Percentiles rank a stretch among this genome's conserved stretches.
Evolutionary conservation across 2,329 filamentous ascomycete genomes (phyloP).

Genomic region (Sarocladium oryzae): DNA sequence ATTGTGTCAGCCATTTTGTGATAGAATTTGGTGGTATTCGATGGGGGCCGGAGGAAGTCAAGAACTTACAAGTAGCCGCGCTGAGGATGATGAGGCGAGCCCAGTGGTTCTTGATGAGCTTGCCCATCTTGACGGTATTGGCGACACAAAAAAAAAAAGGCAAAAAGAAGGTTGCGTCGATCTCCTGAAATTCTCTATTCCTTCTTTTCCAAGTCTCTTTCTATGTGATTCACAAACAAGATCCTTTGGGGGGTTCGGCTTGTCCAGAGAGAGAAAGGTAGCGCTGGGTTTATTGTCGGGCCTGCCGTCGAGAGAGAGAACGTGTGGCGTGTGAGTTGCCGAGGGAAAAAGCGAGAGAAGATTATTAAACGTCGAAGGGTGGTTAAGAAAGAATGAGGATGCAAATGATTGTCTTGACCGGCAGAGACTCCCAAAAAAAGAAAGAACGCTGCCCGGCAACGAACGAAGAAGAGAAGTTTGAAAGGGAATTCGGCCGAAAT

Average conservation of each 20-base stretch:
- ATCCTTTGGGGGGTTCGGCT: too few relatives aligned
- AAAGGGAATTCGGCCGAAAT: slow-evolving; percentile 8
- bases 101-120: slow-evolving; percentile 99
- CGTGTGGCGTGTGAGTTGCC: background rate
- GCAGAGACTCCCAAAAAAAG: slow-evolving; percentile 5
- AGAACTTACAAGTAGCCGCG: slow-evolving; percentile 64
- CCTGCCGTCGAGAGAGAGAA: background rate
- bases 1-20: too few relatives aligned
- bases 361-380: background rate
- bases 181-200: background rate
- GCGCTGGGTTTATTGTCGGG: too few relatives aligned
- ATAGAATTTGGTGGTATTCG: too few relatives aligned
- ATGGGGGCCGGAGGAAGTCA: background rate
- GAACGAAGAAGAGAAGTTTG: slow-evolving; percentile 4
- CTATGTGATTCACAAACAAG: too few relatives aligned
- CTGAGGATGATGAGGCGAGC: slow-evolving; percentile 88
- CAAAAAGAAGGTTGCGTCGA: background rate
- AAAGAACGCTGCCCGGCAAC: slow-evolving; percentile 12
- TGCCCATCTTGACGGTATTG: slow-evolving; percentile 63
- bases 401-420: slow-evolving; percentile 9
- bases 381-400: background rate
- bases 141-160: background rate
- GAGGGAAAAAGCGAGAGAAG: background rate
- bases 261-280: too few relatives aligned
- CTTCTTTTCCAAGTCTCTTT: slow-evolving; percentile 4